These are phyloP conservation scores for Draba incana DNA, from an alignment of 345 rosid genomes.

Conservation along the genomic window DNA sequence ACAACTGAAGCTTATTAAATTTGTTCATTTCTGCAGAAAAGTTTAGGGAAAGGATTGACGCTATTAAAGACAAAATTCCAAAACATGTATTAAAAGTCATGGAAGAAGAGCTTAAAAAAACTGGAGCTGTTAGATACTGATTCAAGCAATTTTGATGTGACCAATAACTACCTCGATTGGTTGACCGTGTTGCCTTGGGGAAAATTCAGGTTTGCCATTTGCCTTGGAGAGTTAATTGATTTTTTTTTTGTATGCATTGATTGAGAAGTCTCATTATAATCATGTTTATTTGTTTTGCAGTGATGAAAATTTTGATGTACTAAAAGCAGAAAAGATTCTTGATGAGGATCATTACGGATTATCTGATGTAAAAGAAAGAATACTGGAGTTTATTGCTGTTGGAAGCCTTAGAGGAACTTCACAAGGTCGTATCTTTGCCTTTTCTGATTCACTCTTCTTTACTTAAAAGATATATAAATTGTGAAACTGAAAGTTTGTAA, in stretches of 20 bases:
- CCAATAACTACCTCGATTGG: constrained; percentile 90
- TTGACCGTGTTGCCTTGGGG: constrained; percentile 94
- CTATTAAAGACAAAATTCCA: constrained; percentile 74
- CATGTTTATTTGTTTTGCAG: constrained; percentile 46
- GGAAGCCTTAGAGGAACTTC: constrained; percentile 85
- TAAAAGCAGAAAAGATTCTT: constrained; percentile 73
- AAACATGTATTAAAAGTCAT: constrained; percentile 83
- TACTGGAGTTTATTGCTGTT: constrained; percentile 91
- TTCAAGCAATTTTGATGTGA: constrained; percentile 85
- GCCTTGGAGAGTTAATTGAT: neutral
- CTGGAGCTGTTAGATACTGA: constrained; percentile 82
- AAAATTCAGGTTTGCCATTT: constrained; percentile 61
- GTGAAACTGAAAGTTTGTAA: constrained; percentile 23
- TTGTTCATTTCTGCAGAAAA: constrained; percentile 61
- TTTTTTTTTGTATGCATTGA: neutral
- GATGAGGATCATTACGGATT: constrained; percentile 95
- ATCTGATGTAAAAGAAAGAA: constrained; percentile 89
- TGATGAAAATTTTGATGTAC: constrained; percentile 88
- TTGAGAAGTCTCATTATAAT: neutral
- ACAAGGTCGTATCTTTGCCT: constrained; percentile 54
- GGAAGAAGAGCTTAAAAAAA: constrained; percentile 85
- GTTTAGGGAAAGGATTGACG: constrained; percentile 77
- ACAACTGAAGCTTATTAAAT: constrained; percentile 10
- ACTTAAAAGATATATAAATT: neutral
- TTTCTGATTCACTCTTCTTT: neutral